Percentiles rank a stretch among this genome's conserved stretches.
Evolutionary conservation across 768 basidiomycete genomes (phyloP).

Genomic region (Termitomyces sp.): DNA sequence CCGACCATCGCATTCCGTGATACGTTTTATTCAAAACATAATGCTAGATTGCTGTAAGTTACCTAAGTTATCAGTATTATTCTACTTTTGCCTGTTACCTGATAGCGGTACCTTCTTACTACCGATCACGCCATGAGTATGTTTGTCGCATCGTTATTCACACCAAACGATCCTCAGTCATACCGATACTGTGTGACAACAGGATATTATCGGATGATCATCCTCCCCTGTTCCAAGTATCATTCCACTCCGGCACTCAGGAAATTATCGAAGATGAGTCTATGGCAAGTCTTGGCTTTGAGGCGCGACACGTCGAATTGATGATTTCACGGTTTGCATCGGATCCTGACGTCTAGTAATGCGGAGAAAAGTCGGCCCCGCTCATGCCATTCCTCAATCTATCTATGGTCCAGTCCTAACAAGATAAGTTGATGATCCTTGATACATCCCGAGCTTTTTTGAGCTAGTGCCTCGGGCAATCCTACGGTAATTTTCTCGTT

Average conservation of each 20-base stretch:
- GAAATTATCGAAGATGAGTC: background rate
- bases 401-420: background rate
- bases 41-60: background rate
- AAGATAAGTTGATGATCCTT: background rate
- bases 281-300: background rate
- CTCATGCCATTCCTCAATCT: too few relatives aligned
- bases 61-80: background rate
- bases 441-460: background rate
- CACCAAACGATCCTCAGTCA: too few relatives aligned
- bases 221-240: background rate
- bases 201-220: background rate
- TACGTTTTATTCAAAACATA: too few relatives aligned
- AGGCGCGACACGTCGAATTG: background rate
- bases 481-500: background rate
- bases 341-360: background rate
- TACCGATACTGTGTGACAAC: background rate
- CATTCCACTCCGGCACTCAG: background rate
- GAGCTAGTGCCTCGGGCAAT: background rate
- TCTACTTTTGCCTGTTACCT: background rate
- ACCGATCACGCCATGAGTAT: background rate
- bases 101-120: background rate
- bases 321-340: background rate
- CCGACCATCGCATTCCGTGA: background rate
- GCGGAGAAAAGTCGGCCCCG: background rate
- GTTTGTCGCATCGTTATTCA: background rate